Base-by-base conservation (phyloP, 78 protist species). In the Dictyostelium brefeldianum region DNA sequence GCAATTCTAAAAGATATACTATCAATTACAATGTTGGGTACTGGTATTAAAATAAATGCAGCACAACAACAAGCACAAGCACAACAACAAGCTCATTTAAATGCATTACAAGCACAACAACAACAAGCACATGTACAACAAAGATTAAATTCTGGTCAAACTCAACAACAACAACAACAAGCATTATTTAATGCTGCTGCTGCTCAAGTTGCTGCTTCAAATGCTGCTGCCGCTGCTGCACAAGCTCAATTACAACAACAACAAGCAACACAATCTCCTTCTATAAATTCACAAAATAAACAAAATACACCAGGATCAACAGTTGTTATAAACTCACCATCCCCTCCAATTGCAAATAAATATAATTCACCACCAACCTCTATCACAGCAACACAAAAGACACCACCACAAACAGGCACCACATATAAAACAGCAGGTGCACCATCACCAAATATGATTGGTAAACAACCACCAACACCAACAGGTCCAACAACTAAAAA, bases 1-100 rank as follows among this genome's bases (percentile, higher is more conserved):
- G 64, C 54, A 10, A 53, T 31, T 15, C 56, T 83, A 1, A n/a
- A 50, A 12, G 91, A 83, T 14, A 53, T 83, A 3, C 46, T 83
- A 15, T 83, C 91, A 4, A 48, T 56, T 2, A 83, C 91, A 17
- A 83, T 73, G 70, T 22, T 73, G 8, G 91, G 91, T 6, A 20
- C 65, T 41, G 81, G 82, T 73, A 29, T 82, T 9, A 82, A 62
- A 53, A 25, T 29, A 12, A n/a, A 25, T 36, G 50, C 20, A 29
- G 80, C 14, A 50, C 90, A 82, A 82, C 87, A 80, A 46, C 43
- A 17, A 59, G 25, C 48, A 29, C 84, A 57, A 79, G 77, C 62
- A 46, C 83, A 78, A 17, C 83, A 51, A 36, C 41, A 20, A 41
- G 75, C 67, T 41, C 48, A n/a, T 1, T 11, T 62, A 14, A 70